These are phyloP conservation scores for Chytriomyces confervae DNA, from an alignment of 192 early-diverging fungal genomes.

Conservation along the genomic window DNA sequence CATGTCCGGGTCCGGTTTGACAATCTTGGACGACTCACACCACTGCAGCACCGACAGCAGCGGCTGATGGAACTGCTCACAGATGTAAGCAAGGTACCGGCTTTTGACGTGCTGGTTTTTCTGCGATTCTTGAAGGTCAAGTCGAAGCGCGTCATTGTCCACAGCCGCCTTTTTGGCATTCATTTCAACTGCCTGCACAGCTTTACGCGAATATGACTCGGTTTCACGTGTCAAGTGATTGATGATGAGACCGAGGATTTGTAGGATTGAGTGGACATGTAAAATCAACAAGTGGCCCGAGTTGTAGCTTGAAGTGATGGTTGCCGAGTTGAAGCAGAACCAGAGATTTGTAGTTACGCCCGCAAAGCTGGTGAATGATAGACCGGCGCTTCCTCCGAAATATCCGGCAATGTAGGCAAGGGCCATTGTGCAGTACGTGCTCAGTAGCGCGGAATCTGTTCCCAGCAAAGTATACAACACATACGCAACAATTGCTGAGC, in stretches of 20 bases:
- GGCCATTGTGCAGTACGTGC: neutral
- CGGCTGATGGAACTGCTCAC: constrained; percentile 29
- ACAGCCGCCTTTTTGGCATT: neutral
- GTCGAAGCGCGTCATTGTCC: neutral
- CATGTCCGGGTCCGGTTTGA: neutral
- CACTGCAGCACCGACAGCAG: constrained; percentile 3
- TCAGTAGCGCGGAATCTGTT: neutral
- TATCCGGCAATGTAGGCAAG: constrained; percentile 15
- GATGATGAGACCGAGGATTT: constrained; percentile 2
- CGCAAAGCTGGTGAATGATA: neutral
- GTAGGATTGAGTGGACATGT: constrained; percentile 21
- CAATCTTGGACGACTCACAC: constrained; percentile 4
- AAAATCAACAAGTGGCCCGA: constrained; percentile 10
- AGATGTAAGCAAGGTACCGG: constrained; percentile 7
- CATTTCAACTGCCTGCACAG: neutral
- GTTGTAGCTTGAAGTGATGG: neutral
- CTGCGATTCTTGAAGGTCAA: neutral
- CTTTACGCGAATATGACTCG: neutral
- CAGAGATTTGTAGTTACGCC: constrained; percentile 10
- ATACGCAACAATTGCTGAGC: neutral
- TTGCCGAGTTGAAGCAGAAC: neutral
- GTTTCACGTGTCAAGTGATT: neutral
- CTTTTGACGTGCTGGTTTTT: neutral
- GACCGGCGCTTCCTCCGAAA: constrained; percentile 18
- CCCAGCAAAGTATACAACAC: neutral